Evolutionary conservation across 106 monocot genomes (phyloP).

Genomic region (Phalaenopsis aphrodite): DNA sequence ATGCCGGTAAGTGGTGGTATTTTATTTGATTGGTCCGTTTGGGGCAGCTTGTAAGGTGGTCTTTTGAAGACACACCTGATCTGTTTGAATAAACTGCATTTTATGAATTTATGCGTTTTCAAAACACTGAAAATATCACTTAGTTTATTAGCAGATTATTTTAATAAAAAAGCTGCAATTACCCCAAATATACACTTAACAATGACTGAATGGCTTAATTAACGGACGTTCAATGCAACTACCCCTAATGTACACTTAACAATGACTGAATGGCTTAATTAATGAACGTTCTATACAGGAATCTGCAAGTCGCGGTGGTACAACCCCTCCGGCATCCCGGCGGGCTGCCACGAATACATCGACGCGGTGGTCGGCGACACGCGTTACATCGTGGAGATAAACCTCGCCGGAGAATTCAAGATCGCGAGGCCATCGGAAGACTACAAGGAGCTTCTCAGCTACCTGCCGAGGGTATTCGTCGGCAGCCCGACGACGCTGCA

Average conservation of each 20-base stretch:
- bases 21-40: neutral
- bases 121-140: too few relatives aligned
- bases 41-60: too few relatives aligned
- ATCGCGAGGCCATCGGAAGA: conserved; percentile 54
- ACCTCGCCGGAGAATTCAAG: conserved; percentile 43
- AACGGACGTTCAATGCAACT: neutral
- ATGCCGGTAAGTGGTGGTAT: conserved; percentile 43
- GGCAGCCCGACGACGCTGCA: conserved; percentile 25
- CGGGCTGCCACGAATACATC: conserved; percentile 50
- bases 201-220: neutral
- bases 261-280: neutral
- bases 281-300: conserved; percentile 20
- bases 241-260: too few relatives aligned
- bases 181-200: too few relatives aligned
- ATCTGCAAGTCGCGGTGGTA: conserved; percentile 45
- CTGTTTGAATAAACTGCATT: too few relatives aligned
- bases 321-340: neutral
- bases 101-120: too few relatives aligned
- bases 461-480: conserved; percentile 38
- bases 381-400: conserved; percentile 55
- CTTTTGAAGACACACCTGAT: too few relatives aligned
- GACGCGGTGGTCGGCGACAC: conserved; percentile 28
- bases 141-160: neutral
- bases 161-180: neutral
- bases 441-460: conserved; percentile 25